Conservation (phyloP, 108 stramenopile genomes). For the Mediolabrus comicus region DNA sequence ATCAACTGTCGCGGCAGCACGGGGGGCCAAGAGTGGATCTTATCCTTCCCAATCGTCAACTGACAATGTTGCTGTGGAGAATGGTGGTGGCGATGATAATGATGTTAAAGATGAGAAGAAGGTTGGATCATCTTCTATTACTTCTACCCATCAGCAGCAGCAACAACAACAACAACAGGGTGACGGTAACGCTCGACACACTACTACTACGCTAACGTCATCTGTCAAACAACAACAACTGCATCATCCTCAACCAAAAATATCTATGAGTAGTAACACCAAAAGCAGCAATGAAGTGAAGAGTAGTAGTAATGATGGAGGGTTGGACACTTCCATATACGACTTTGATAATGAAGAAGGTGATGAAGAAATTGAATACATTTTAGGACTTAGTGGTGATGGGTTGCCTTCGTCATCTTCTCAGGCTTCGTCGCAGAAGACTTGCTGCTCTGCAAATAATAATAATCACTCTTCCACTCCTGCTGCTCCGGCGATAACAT, state of each 20-base stretch:
- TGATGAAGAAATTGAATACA: neutral
- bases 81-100: neutral
- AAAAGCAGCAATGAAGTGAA: neutral
- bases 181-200: too few species aligned
- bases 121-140: neutral
- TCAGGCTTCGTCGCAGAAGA: neutral
- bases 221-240: neutral
- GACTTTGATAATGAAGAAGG: neutral
- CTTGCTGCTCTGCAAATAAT: neutral
- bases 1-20: neutral
- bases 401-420: neutral
- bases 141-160: neutral
- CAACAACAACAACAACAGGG: neutral
- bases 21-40: neutral
- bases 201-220: neutral
- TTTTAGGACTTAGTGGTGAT: neutral
- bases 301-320: neutral
- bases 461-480: neutral
- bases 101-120: neutral
- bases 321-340: neutral
- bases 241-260: neutral
- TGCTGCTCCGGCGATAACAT: neutral
- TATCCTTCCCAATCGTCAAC: constrained; percentile 2
- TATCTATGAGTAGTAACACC: too few species aligned
- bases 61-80: neutral